These are phyloP conservation scores for Diaporthe eres DNA, from an alignment of 2,329 filamentous ascomycete genomes.

Conservation along the genomic window DNA sequence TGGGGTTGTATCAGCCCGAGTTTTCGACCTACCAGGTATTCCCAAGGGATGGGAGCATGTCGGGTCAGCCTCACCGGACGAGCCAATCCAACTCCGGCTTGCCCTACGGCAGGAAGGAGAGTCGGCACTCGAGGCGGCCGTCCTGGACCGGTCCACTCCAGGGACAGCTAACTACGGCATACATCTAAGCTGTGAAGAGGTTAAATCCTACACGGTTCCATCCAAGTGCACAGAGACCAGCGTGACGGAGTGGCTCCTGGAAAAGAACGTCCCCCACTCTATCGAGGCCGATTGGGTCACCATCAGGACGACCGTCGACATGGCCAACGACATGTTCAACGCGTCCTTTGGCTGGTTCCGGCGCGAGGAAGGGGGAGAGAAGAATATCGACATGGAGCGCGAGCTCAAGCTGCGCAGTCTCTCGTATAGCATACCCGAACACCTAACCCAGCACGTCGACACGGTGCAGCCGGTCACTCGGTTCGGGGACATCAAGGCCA, in stretches of 20 bases:
- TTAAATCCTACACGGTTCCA: constrained; percentile 43
- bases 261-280: constrained; percentile 42
- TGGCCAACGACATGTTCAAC: constrained; percentile 60
- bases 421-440: constrained; percentile 52
- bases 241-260: constrained; percentile 44
- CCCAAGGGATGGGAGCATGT: not conserved
- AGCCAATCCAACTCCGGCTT: not conserved
- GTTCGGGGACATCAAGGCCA: constrained; percentile 57
- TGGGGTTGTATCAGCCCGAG: not conserved
- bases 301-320: constrained; percentile 50
- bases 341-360: constrained; percentile 60
- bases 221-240: constrained; percentile 37
- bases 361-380: constrained; percentile 51
- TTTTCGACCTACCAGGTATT: not conserved
- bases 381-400: constrained; percentile 51
- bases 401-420: constrained; percentile 49
- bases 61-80: not conserved
- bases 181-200: constrained; percentile 43
- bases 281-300: constrained; percentile 57
- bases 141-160: constrained; percentile 44
- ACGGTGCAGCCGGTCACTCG: constrained; percentile 66
- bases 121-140: constrained; percentile 38
- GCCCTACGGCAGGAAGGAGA: not conserved
- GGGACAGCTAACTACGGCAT: constrained; percentile 44
- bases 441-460: constrained; percentile 55